A percentile compares a stretch with the other conserved stretches of the same genome.
phyloP scores from a whole-genome alignment of 352 stramenopile species.

The Phytophthora brassicae region DNA sequence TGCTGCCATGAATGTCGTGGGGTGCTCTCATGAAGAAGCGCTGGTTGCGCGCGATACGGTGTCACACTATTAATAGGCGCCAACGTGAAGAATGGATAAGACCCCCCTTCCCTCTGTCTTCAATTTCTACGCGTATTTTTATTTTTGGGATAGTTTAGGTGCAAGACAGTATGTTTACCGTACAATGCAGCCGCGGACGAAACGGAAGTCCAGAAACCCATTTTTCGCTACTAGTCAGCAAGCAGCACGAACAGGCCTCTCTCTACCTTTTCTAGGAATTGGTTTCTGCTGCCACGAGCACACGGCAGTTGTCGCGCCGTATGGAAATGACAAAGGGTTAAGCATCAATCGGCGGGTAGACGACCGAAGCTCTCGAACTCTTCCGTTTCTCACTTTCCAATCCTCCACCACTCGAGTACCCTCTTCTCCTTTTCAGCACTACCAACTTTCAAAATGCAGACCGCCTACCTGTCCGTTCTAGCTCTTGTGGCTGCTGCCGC shows the following conservation, averaged over 20 bases:
- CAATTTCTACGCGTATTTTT: constrained; percentile 14
- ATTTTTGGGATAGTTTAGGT: constrained; percentile 4
- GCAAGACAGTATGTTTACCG: too few relatives aligned
- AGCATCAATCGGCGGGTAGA: constrained; percentile 5
- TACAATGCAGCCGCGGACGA: too few relatives aligned
- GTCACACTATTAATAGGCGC: constrained; percentile 1
- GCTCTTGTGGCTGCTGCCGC: constrained; percentile 26
- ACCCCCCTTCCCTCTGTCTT: too few relatives aligned
- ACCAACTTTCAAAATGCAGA: constrained; percentile 28
- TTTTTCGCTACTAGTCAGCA: neutral
- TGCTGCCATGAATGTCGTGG: too few relatives aligned
- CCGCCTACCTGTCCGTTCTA: constrained; percentile 20
- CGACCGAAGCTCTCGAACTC: neutral
- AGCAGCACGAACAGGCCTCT: constrained; percentile 5
- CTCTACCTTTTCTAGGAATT: constrained; percentile 1
- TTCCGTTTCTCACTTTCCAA: constrained; percentile 23
- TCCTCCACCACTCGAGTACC: constrained; percentile 21
- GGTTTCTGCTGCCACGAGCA: constrained; percentile 10
- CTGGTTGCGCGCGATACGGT: constrained; percentile 17
- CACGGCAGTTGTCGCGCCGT: constrained; percentile 17
- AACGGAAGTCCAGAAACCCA: constrained; percentile 8
- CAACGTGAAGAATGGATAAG: constrained; percentile 16
- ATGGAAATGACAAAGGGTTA: constrained; percentile 9
- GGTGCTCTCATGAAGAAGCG: constrained; percentile 17
- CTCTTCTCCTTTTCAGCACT: neutral